Base-by-base conservation (phyloP, 768 basidiomycete species). In the Leccinum disarticulatum region DNA sequence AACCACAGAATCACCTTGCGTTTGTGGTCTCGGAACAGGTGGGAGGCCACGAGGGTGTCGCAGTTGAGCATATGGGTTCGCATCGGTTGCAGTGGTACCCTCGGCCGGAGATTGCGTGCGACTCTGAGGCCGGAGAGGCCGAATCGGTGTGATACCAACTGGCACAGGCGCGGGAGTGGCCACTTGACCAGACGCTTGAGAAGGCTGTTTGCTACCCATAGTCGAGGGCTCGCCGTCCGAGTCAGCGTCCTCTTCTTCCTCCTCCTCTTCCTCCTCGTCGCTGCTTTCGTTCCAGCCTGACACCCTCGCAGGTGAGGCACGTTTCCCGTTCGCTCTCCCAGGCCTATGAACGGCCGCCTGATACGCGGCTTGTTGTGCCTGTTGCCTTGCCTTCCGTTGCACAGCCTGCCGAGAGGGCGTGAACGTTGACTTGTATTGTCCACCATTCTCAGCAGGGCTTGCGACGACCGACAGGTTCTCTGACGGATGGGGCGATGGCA, bases 351-450 rank as follows among this genome's bases (percentile, higher is more conserved):
- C 83, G 11, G 90, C 93, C 43, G 89, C 89, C 47, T 93, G 84
- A 33, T 88, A 84, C 1, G 91, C 92, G 49, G 85, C 88, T 68
- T 93, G 89, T 64, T 91, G 89, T 11, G 89, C 92, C 68, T 95
- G 87, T 14, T 83, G 81, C 69, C 90, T 91, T 8, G 91, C 90
- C 66, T 90, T 89, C 55, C 96, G 83, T 69, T 98, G 88, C 22
- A 86, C 85, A 41, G 93, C 93, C 63, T 88, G 85, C 67, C 84
- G 90, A 17, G 90, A 91, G 2, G 88, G 88, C 0, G 93, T 91
- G 70, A 98, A 98, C 4, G 95, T 94, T 0, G 94, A 95, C 55
- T 85, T 86, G 76, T 82, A 90, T 56, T 84, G 82, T 1, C 74
- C 64, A 46, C 58, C 65, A 19, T 71, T 70, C 47, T 73, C 74